Conservation (phyloP, 768 basidiomycete genomes). For the Sarcomyxa edulis region DNA sequence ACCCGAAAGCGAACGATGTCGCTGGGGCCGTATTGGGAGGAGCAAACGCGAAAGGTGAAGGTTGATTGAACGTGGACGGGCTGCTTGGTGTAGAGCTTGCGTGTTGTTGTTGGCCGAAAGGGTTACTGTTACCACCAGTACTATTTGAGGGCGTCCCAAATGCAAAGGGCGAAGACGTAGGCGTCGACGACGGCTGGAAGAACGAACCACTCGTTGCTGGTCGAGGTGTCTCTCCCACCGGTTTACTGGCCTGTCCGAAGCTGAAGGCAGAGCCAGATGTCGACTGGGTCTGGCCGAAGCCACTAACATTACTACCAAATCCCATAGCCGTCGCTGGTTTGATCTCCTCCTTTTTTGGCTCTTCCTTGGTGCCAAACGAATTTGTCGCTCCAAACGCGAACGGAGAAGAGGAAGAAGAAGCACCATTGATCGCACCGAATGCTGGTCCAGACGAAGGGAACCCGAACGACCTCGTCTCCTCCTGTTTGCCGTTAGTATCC, state of each 20-base stretch:
- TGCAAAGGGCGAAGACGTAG: constrained; percentile 37
- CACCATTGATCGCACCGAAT: constrained; percentile 37
- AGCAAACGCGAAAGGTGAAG: constrained; percentile 43
- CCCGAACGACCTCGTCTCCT: constrained; percentile 31
- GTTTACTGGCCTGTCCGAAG: constrained; percentile 41
- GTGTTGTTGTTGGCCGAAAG: constrained; percentile 34
- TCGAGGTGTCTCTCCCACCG: constrained; percentile 30
- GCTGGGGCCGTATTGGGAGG: constrained; percentile 23
- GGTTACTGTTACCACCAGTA: constrained; percentile 23
- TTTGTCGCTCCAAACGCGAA: constrained; percentile 43
- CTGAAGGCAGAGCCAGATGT: constrained; percentile 32
- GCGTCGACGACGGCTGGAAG: constrained; percentile 35
- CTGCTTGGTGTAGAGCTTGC: constrained; percentile 47
- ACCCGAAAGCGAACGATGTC: constrained; percentile 45
- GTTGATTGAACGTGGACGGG: constrained; percentile 51
- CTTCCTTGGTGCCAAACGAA: constrained; percentile 38
- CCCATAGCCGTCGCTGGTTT: constrained; percentile 28
- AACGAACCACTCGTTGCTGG: constrained; percentile 40
- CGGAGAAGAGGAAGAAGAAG: constrained; percentile 21
- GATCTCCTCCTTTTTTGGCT: constrained; percentile 40
- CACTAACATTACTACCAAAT: too few relatives aligned
- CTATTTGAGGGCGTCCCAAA: constrained; percentile 35
- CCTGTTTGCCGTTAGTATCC: constrained; percentile 42
- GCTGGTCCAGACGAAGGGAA: too few relatives aligned
- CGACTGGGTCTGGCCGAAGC: constrained; percentile 40